Base-by-base conservation (phyloP, 352 stramenopile species). In the Phytophthora crassamura region DNA sequence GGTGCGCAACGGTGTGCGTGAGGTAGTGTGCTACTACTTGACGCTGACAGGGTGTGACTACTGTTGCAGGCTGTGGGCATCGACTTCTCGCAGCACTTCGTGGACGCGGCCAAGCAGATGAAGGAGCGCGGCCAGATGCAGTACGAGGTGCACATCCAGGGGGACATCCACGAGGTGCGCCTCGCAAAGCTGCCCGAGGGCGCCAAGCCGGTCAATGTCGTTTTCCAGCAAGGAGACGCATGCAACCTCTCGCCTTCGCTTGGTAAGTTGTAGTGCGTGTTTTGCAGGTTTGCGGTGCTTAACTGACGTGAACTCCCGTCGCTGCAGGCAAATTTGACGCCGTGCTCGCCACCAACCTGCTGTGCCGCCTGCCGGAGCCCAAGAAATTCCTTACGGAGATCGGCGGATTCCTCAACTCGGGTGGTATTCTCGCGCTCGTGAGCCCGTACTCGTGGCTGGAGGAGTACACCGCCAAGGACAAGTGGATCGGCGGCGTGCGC, bases 371-470 rank as follows among this genome's bases (percentile, higher is more conserved):
- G 46, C 97, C 96, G 2, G 84, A 98, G 45, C 97, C 97, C 4
- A 68, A 86, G 28, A 85, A 88, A 36, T 98, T 98, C 69, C 65
- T 99, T 18, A 84, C 74, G 20, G 80, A 89, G 7, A 86, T 99
- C 40, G 72, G 75, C 33, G 62, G 70, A 6, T 88, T 99, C 51
- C 80, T 99, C 14, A 93, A 95, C 36, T 79, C 88, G 34, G 93
- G 86, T 39, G 97, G 97, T 15, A 81, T 98, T 55, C 84, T 99
- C 32, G 93, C 98, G 5, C 87, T 99, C 52, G 88, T 98, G 25
- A 98, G 95, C 20, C 97, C 97, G 30, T 99, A 98, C 77, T 98
- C 92, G 51, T 99, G 97, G 97, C 75, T 99, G 48, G 87, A 97
- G 60, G 94, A 99, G 67, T 99, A 98, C 79, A 99, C 97, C 7